phyloP scores from a whole-genome alignment of 2,329 filamentous ascomycete species.

The Davidsoniella eucalypti region DNA sequence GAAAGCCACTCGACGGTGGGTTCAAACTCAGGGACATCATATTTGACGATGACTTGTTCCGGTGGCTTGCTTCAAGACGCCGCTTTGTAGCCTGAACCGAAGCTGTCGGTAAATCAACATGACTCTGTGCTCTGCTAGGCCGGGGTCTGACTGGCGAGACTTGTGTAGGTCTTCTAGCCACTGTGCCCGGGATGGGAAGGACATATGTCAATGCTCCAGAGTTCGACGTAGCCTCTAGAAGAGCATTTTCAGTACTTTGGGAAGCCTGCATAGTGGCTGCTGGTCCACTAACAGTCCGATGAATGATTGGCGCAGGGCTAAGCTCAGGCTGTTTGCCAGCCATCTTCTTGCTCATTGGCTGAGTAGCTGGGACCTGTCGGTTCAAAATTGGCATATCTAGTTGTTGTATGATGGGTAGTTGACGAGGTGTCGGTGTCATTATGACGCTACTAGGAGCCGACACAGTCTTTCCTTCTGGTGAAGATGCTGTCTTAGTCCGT shows the following conservation, averaged over 20 bases:
- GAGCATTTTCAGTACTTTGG: background rate
- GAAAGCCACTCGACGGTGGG: constrained; percentile 2
- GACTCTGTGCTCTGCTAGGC: constrained; percentile 5
- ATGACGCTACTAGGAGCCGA: background rate
- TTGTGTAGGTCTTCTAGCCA: background rate
- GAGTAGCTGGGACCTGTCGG: background rate
- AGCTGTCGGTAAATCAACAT: constrained; percentile 8
- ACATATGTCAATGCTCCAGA: background rate
- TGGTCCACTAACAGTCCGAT: constrained; percentile 1
- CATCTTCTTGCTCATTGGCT: constrained; percentile 26
- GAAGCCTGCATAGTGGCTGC: too few species aligned
- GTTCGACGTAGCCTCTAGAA: background rate
- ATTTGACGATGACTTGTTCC: constrained; percentile 3
- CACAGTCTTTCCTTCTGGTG: background rate
- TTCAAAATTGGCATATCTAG: too few species aligned
- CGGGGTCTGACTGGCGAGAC: constrained; percentile 4
- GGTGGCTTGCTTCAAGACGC: constrained; percentile 3
- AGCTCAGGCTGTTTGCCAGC: constrained; percentile 30
- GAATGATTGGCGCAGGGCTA: background rate
- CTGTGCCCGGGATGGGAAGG: background rate
- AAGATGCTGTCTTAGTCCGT: background rate
- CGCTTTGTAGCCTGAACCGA: constrained; percentile 7
- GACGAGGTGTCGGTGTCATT: too few species aligned
- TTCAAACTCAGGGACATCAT: background rate
- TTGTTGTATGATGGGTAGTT: too few species aligned